phyloP scores from a whole-genome alignment of 441 rosid species.

The Populus hybrid region DNA sequence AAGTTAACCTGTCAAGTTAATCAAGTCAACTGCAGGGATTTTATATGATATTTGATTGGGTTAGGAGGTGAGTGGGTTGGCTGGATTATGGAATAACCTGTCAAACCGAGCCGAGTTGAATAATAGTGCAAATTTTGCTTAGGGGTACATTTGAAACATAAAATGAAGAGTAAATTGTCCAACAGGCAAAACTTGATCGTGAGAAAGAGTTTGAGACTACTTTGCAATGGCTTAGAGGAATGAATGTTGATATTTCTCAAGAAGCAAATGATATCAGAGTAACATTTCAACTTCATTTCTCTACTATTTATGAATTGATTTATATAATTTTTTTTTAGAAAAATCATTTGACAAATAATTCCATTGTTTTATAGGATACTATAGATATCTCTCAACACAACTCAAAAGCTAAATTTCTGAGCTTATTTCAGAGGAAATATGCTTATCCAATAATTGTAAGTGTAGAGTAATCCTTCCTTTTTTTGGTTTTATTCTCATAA shows the following conservation, averaged over 20 bases:
- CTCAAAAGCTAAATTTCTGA: slow-evolving; percentile 25
- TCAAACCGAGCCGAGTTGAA: no score
- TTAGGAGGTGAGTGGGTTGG: background rate
- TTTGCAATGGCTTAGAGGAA: slow-evolving; percentile 50
- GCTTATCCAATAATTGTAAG: slow-evolving; percentile 54
- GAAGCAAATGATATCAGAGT: slow-evolving; percentile 63
- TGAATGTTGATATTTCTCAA: slow-evolving; percentile 39
- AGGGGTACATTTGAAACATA: background rate
- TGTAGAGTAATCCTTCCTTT: background rate
- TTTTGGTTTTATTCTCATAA: no score
- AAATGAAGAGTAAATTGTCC: background rate
- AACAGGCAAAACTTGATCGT: slow-evolving; percentile 46
- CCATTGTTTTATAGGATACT: slow-evolving; percentile 28
- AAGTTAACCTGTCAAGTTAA: background rate
- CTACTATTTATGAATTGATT: no score
- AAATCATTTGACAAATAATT: background rate
- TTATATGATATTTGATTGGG: background rate
- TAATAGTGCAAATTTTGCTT: background rate
- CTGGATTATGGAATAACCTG: no score
- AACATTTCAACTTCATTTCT: slow-evolving; percentile 3
- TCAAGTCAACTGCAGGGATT: background rate
- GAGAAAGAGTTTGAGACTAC: slow-evolving; percentile 51
- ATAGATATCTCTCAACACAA: slow-evolving; percentile 25
- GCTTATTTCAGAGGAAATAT: slow-evolving; percentile 46
- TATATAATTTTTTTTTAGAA: background rate